Evolutionary conservation across 495 filamentous ascomycete species (phyloP).

Genomic region (Annulohypoxylon maeteangense): DNA sequence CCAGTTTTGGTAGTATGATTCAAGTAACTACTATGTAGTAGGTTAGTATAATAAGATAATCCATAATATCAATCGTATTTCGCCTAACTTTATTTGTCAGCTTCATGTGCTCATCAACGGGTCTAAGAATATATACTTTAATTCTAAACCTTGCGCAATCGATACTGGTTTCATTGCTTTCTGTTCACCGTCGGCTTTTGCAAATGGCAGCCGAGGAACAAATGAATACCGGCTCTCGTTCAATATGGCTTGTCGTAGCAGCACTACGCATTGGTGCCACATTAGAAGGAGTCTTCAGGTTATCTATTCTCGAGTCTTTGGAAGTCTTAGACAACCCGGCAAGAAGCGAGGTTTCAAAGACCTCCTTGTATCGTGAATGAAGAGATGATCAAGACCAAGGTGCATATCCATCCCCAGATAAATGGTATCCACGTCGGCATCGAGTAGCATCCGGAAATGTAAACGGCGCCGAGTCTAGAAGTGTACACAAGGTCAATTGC

Average conservation of each 20-base stretch:
- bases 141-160: background rate
- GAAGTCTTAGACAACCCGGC: background rate
- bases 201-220: background rate
- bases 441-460: constrained; percentile 84
- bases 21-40: too few species aligned
- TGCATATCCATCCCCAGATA: constrained; percentile 91
- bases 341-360: constrained; percentile 63
- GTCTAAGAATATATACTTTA: background rate
- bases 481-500: constrained; percentile 41
- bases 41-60: background rate
- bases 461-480: constrained; percentile 82
- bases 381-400: constrained; percentile 87
- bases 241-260: background rate
- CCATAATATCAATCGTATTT: background rate
- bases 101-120: background rate
- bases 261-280: background rate
- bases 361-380: constrained; percentile 97
- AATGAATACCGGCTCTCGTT: background rate
- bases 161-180: background rate
- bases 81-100: background rate
- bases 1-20: background rate
- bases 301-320: background rate
- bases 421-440: constrained; percentile 99
- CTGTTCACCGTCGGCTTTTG: background rate
- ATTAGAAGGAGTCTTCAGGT: background rate